Evolutionary conservation across 208 protist species (phyloP).

Genomic region (Crithidia fasciculata): DNA sequence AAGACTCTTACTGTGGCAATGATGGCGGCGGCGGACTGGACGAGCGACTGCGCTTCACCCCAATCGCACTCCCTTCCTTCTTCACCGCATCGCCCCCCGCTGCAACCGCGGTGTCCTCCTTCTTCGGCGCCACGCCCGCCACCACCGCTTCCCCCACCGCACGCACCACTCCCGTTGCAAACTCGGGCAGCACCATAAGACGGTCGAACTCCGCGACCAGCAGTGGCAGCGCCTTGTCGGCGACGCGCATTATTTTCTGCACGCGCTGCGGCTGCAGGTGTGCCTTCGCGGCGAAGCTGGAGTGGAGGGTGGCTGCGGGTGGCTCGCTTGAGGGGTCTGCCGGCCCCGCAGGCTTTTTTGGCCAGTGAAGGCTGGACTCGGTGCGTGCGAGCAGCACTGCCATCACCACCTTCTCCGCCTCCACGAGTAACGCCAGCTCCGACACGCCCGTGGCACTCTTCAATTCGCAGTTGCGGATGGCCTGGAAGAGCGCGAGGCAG

Average conservation of each 20-base stretch:
- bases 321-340: slow-evolving; percentile 30
- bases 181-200: slow-evolving; percentile 16
- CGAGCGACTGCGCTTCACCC: slow-evolving; percentile 9
- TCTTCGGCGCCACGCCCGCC: background rate
- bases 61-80: background rate
- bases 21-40: background rate
- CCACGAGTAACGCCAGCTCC: slow-evolving; percentile 40
- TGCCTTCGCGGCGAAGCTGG: slow-evolving; percentile 66
- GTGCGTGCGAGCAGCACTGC: slow-evolving; percentile 68
- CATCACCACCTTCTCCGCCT: slow-evolving; percentile 58
- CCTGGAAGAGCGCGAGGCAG: slow-evolving; percentile 51
- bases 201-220: slow-evolving; percentile 46
- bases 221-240: slow-evolving; percentile 24
- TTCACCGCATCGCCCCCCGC: background rate
- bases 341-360: slow-evolving; percentile 33
- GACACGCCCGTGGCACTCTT: slow-evolving; percentile 7
- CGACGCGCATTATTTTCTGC: slow-evolving; percentile 60
- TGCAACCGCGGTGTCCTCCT: background rate
- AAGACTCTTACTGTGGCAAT: background rate
- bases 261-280: slow-evolving; percentile 63
- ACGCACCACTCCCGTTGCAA: slow-evolving; percentile 11
- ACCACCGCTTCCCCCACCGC: slow-evolving; percentile 17
- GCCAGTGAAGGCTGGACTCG: slow-evolving; percentile 42
- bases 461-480: slow-evolving; percentile 28
- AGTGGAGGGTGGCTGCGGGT: slow-evolving; percentile 45